Conservation (phyloP, 768 basidiomycete species). For the Tylopilus vinaceipallidus region DNA sequence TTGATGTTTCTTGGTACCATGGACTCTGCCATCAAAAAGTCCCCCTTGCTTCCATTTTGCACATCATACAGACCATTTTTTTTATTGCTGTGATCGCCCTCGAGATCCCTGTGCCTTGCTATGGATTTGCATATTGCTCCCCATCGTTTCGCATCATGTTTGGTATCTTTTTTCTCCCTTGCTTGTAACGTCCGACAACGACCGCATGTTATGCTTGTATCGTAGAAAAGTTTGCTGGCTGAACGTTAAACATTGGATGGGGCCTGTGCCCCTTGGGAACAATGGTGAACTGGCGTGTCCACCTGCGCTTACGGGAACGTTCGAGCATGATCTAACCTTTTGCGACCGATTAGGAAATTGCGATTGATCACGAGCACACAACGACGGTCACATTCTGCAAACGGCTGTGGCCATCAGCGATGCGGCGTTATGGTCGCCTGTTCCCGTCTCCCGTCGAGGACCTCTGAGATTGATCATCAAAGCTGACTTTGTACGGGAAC, state of each 20-base stretch:
- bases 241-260: constrained; percentile 6
- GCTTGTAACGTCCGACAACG: constrained; percentile 25
- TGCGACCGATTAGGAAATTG: too few species aligned
- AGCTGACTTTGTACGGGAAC: too few species aligned
- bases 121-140: constrained; percentile 28
- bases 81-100: constrained; percentile 17
- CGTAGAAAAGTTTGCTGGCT: constrained; percentile 20
- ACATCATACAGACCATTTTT: constrained; percentile 10
- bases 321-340: too few species aligned
- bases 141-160: constrained; percentile 20
- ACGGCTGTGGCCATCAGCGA: too few species aligned
- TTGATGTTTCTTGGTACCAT: constrained; percentile 25
- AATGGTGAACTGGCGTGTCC: too few species aligned
- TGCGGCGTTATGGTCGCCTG: too few species aligned
- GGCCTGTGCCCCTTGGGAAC: neutral
- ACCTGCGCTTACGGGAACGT: too few species aligned
- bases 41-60: constrained; percentile 16
- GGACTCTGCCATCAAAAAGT: constrained; percentile 15
- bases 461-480: too few species aligned
- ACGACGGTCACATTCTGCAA: too few species aligned
- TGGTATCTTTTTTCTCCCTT: constrained; percentile 2
- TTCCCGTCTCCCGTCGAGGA: too few species aligned
- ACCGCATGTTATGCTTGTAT: constrained; percentile 28
- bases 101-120: constrained; percentile 19
- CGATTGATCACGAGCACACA: too few species aligned